Conservation (phyloP, 192 early-diverging fungal genomes). For the Backusella luteola region DNA sequence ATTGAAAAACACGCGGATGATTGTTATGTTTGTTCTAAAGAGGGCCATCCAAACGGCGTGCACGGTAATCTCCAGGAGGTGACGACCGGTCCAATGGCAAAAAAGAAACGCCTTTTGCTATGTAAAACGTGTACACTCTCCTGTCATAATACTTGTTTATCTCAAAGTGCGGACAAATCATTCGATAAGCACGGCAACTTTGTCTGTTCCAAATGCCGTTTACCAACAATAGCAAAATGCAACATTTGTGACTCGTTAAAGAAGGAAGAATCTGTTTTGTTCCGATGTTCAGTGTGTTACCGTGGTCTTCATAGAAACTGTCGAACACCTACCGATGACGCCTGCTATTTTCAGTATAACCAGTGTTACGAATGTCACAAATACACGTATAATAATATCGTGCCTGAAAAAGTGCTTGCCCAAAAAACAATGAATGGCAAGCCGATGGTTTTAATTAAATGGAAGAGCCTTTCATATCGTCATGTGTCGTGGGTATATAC, state of each 20-base stretch:
- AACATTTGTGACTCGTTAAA: background rate
- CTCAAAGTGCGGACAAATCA: background rate
- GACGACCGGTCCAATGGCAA: background rate
- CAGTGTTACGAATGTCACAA: background rate
- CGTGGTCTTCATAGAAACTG: background rate
- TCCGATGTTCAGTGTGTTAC: background rate
- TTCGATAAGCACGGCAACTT: conserved; percentile 13
- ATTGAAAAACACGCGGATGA: background rate
- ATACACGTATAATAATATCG: background rate
- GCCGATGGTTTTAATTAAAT: conserved; percentile 43
- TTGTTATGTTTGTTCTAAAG: background rate
- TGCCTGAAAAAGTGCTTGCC: background rate
- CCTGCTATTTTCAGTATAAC: conserved; percentile 20
- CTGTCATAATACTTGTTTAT: conserved; percentile 8
- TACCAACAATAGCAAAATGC: background rate
- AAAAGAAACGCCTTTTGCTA: background rate
- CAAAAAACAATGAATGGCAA: background rate
- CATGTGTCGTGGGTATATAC: conserved; percentile 50
- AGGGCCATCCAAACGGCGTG: background rate
- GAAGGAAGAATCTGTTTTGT: background rate
- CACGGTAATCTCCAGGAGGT: background rate
- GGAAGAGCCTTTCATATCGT: conserved; percentile 44
- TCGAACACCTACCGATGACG: background rate
- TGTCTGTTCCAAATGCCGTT: conserved; percentile 4
- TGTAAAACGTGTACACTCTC: background rate